phyloP scores from a whole-genome alignment of 2,329 filamentous ascomycete genomes.

The Fusarium musae region DNA sequence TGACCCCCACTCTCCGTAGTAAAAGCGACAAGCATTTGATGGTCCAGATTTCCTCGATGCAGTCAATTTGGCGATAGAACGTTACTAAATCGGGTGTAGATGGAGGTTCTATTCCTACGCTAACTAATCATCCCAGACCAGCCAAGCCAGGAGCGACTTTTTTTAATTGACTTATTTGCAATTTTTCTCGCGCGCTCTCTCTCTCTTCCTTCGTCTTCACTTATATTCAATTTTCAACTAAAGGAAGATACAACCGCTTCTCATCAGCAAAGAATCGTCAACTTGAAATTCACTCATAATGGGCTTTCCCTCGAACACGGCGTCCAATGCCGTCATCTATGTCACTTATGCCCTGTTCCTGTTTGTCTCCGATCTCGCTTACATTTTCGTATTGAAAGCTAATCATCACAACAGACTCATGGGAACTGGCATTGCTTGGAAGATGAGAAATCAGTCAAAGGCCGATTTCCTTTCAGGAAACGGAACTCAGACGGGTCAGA shows the following conservation, averaged over 20 bases:
- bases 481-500: constrained; percentile 84
- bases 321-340: constrained; percentile 87
- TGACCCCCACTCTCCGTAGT: constrained; percentile 26
- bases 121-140: constrained; percentile 3
- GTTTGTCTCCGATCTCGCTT: constrained; percentile 58
- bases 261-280: background rate
- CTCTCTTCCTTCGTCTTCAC: background rate
- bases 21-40: constrained; percentile 17
- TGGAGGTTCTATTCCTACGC: constrained; percentile 3
- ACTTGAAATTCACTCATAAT: constrained; percentile 55
- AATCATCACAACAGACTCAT: constrained; percentile 60
- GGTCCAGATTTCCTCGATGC: constrained; percentile 10
- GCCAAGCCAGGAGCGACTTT: constrained; percentile 6
- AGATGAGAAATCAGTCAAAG: constrained; percentile 71
- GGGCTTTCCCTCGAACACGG: constrained; percentile 79
- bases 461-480: constrained; percentile 80
- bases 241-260: background rate
- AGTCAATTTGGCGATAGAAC: constrained; percentile 26
- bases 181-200: background rate
- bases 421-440: constrained; percentile 70
- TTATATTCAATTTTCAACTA: background rate
- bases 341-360: constrained; percentile 81
- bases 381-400: constrained; percentile 20
- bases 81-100: constrained; percentile 29
- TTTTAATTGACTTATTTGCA: constrained; percentile 13